Evolutionary conservation across 768 basidiomycete species (phyloP).

Genomic region (Coprinopsis cinerea): DNA sequence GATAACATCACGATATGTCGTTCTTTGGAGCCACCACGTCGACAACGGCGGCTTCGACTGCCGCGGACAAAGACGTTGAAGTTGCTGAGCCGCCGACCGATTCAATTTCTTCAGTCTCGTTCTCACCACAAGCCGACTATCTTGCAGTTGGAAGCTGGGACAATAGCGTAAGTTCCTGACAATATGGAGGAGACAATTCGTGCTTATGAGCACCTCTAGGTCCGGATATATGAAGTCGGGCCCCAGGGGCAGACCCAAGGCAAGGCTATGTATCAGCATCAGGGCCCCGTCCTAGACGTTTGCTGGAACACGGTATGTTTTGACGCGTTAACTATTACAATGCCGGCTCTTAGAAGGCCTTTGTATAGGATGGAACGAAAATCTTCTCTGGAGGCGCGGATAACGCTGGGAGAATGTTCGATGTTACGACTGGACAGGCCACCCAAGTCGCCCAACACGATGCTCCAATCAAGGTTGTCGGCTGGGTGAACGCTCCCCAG

Average conservation of each 20-base stretch:
- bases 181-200: neutral
- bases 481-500: slow-evolving; percentile 73
- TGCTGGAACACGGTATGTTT: slow-evolving; percentile 84
- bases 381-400: slow-evolving; percentile 91
- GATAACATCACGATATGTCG: too few relatives aligned
- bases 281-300: slow-evolving; percentile 82
- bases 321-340: neutral
- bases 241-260: slow-evolving; percentile 75
- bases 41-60: slow-evolving; percentile 29
- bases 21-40: slow-evolving; percentile 30
- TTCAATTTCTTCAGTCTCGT: slow-evolving; percentile 80
- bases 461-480: slow-evolving; percentile 77
- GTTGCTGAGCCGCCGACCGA: slow-evolving; percentile 78
- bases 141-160: slow-evolving; percentile 94
- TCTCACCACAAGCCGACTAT: slow-evolving; percentile 82
- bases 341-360: slow-evolving; percentile 7
- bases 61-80: slow-evolving; percentile 73
- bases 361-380: slow-evolving; percentile 75
- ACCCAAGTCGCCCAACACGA: slow-evolving; percentile 89
- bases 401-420: slow-evolving; percentile 92
- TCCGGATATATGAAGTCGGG: slow-evolving; percentile 88
- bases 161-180: slow-evolving; percentile 62
- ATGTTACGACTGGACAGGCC: slow-evolving; percentile 75
- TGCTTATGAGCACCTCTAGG: slow-evolving; percentile 38
- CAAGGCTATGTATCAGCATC: slow-evolving; percentile 87